Evolutionary conservation across 768 basidiomycete species (phyloP).

Genomic region (Lactifluus subvellereus): DNA sequence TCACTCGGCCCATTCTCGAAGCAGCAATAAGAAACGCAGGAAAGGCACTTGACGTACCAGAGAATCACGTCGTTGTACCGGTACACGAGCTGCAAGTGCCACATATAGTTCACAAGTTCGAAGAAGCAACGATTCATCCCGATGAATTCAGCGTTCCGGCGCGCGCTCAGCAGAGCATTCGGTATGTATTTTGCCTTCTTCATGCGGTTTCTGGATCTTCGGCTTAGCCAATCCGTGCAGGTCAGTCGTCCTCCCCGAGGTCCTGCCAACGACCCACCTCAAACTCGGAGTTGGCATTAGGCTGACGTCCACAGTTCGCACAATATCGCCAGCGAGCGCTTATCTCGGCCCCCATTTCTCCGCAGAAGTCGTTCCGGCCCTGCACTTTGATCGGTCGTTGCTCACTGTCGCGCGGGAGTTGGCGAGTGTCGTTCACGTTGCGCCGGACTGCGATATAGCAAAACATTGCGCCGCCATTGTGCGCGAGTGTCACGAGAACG

Average conservation of each 20-base stretch:
- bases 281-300: conserved; percentile 53
- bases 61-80: conserved; percentile 40
- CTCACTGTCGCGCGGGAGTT: conserved; percentile 53
- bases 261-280: conserved; percentile 41
- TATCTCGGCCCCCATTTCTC: conserved; percentile 54
- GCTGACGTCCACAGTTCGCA: conserved; percentile 52
- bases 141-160: conserved; percentile 39
- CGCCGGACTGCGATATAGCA: conserved; percentile 45
- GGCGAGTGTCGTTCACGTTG: conserved; percentile 44
- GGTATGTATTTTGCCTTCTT: conserved; percentile 31
- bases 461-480: conserved; percentile 51
- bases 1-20: conserved; percentile 38
- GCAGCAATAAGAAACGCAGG: conserved; percentile 38
- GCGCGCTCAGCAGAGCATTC: conserved; percentile 49
- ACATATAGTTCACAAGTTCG: conserved; percentile 47
- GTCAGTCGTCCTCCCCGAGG: conserved; percentile 48
- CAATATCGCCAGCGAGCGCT: conserved; percentile 54
- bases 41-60: conserved; percentile 31
- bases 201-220: neutral
- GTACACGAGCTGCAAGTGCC: conserved; percentile 50
- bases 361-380: conserved; percentile 42
- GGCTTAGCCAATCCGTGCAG: conserved; percentile 28
- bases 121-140: conserved; percentile 40
- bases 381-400: conserved; percentile 43
- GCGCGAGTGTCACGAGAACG: conserved; percentile 39